A percentile compares a stretch with the other conserved stretches of the same genome.
Evolutionary conservation across 2,329 filamentous ascomycete species (phyloP).

Genomic region (Aspergillus sergii): DNA sequence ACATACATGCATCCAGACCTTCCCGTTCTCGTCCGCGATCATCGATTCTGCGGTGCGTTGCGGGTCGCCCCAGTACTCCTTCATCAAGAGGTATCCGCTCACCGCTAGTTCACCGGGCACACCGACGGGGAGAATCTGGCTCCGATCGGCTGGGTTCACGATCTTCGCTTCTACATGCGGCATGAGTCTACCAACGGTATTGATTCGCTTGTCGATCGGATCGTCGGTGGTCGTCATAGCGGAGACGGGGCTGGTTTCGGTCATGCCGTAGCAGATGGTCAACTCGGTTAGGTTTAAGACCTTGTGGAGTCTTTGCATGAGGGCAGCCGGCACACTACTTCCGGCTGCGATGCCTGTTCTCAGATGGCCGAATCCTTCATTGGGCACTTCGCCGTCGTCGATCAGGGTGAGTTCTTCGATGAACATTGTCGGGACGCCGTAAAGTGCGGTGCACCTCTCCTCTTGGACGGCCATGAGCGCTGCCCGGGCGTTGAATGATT

Average conservation of each 20-base stretch:
- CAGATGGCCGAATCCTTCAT: slow-evolving; percentile 64
- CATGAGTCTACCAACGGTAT: slow-evolving; percentile 76
- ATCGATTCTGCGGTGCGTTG: slow-evolving; percentile 70
- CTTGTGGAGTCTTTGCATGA: slow-evolving; percentile 68
- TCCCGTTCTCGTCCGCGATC: slow-evolving; percentile 57
- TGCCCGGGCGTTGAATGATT: slow-evolving; percentile 80
- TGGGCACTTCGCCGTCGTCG: slow-evolving; percentile 49
- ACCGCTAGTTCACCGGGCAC: slow-evolving; percentile 79
- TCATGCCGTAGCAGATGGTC: slow-evolving; percentile 97
- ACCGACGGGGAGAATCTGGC: slow-evolving; percentile 62
- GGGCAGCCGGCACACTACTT: slow-evolving; percentile 75
- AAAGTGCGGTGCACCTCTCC: slow-evolving; percentile 68
- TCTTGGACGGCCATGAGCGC: slow-evolving; percentile 67
- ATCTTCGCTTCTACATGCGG: slow-evolving; percentile 82
- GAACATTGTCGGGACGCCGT: slow-evolving; percentile 95
- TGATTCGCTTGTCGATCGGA: slow-evolving; percentile 70
- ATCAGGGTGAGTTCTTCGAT: slow-evolving; percentile 82
- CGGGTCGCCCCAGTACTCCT: slow-evolving; percentile 82
- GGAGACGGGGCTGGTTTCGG: slow-evolving; percentile 73
- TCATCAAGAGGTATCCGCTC: slow-evolving; percentile 85
- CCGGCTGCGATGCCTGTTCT: slow-evolving; percentile 92
- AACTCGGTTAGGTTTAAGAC: slow-evolving; percentile 76
- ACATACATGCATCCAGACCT: slow-evolving; percentile 75
- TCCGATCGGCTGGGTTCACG: slow-evolving; percentile 68
- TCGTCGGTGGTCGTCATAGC: slow-evolving; percentile 82